Evolutionary conservation across 2,329 filamentous ascomycete species (phyloP), one percentile per base, ranked within the genome.

Genomic region (Talaromyces piceae): DNA sequence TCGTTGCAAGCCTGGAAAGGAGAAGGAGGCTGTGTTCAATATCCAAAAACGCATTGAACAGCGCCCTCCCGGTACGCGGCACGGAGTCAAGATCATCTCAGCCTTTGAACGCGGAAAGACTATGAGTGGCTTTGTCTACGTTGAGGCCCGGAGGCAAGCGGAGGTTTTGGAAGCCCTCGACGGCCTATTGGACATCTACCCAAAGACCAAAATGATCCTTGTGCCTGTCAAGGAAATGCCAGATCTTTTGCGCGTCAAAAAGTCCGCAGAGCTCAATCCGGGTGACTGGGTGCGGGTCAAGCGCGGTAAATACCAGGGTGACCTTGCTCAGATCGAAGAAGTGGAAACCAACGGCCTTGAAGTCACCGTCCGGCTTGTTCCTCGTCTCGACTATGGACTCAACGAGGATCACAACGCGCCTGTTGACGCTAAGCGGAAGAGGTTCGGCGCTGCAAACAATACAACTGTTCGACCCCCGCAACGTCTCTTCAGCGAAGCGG

Each of bases 161-260:
- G 90, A 96, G 69, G 88, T 97, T 58, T 75, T 91, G 62, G 78
- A 84, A 48, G 88, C 89, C 6, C 76, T 95, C 39, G 88, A 95
- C 55, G 87, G 85, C 39, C 81, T 98, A 63, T 81, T 88, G 55
- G 90, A 95, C 63, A 87, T 95, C 31, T 98, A 96, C 67, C 88
- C 91, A 49, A 83, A 89, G 51, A 86, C 82, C 25, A 93, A 90
- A 69, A 85, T 93, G 73, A 81, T 91, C 41, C 76, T 97, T 47
- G 89, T 98, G 39, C 88, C 93, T 45, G 90, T 97, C 62, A 95
- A 95, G 68, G 93, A 98, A 70, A 95, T 96, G 84, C 91, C 93
- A 1, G 93, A 97, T 69, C 79, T 98, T n/a, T 77, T 98, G 16
- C 83, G 90, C 47, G 88, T 95, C 25, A 84, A 83, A 54, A 95